These are phyloP conservation scores for Vanrija sp. DNA, from an alignment of 1,284 basidiomycete species.

Conservation along the genomic window DNA sequence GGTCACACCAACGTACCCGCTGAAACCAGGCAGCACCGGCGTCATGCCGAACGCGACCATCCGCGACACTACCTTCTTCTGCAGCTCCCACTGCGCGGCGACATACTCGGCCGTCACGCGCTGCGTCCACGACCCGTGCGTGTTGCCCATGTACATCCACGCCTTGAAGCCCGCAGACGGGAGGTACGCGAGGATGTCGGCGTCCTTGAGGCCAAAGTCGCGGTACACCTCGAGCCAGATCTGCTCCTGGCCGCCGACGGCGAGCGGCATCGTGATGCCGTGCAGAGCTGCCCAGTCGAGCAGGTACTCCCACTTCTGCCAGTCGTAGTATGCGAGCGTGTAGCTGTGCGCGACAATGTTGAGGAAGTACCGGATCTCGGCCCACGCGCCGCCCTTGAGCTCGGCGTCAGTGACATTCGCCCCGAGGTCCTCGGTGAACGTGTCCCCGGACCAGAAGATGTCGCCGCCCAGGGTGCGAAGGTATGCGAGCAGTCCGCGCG, in stretches of 20 bases:
- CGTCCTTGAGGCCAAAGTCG: slow-evolving; percentile 48
- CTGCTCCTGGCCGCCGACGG: slow-evolving; percentile 52
- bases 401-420: too few species aligned
- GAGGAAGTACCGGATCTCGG: slow-evolving; percentile 32
- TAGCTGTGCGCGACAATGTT: slow-evolving; percentile 54
- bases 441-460: slow-evolving; percentile 16
- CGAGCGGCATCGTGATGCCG: slow-evolving; percentile 52
- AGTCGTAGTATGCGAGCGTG: slow-evolving; percentile 51
- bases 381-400: slow-evolving; percentile 6
- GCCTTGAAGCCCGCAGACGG: slow-evolving; percentile 53
- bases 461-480: slow-evolving; percentile 12
- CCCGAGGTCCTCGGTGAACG: slow-evolving; percentile 3
- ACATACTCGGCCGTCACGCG: slow-evolving; percentile 49
- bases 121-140: slow-evolving; percentile 52
- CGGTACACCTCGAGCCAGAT: slow-evolving; percentile 48
- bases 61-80: slow-evolving; percentile 48
- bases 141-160: slow-evolving; percentile 53
- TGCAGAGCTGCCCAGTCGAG: slow-evolving; percentile 53
- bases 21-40: slow-evolving; percentile 52
- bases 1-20: slow-evolving; percentile 27
- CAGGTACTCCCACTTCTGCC: slow-evolving; percentile 51
- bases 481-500: slow-evolving; percentile 13
- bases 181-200: slow-evolving; percentile 47
- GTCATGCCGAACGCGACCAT: slow-evolving; percentile 54
- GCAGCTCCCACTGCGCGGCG: slow-evolving; percentile 49